Evolutionary conservation across 2,329 filamentous ascomycete species (phyloP), one percentile per base, ranked within the genome.

Genomic region (Sporothrix pseudoabietina): DNA sequence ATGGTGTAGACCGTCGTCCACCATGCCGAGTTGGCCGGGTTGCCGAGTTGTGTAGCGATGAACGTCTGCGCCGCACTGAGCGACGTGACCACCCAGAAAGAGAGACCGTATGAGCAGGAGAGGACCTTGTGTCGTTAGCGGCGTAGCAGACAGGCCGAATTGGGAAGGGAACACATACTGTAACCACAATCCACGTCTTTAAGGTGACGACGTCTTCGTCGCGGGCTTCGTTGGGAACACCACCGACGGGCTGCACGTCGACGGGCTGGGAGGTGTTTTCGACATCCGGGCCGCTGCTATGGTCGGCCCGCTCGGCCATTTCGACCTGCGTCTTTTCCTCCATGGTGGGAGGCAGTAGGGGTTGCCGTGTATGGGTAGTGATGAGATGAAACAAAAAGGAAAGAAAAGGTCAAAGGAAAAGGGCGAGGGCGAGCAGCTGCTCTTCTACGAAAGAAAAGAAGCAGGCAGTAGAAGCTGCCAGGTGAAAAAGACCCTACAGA

Each of bases 1-100:
- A 73, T 73, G 32, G 65, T 73, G 65, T 72, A 72, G 22, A 72
- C 71, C 9, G 71, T 72, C 22, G 71, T 72, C 71, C 71, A 72
- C 71, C 71, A 72, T 2, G 71, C 65, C 9, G 71, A 22, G 41
- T 72, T 72, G 65, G 71, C 63, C 14, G 71, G 8, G 65, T 72
- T 72, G 65, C 71, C 71, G 26, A 72, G 71, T 22, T 72, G 63
- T 16, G 71, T 61, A 2, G 71, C 71, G 22, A 72, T 49, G 22
- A 61, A 69, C n/a, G 71, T 69, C 65, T 72, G 71, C 22, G 41
- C 47, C 8, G 71, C 47, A 5, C 32, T 44, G 3, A 72, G 65
- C 49, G 71, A 69, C 26, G 71, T 69, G 39, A 72, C 71, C 71
- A 72, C 69, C 71, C 71, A 72, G 49, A 72, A 72, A n/a, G 63